A percentile compares a stretch with the other conserved stretches of the same genome.
Conservation (phyloP, 2,329 filamentous ascomycete species). For the Paraphoma sp. region DNA sequence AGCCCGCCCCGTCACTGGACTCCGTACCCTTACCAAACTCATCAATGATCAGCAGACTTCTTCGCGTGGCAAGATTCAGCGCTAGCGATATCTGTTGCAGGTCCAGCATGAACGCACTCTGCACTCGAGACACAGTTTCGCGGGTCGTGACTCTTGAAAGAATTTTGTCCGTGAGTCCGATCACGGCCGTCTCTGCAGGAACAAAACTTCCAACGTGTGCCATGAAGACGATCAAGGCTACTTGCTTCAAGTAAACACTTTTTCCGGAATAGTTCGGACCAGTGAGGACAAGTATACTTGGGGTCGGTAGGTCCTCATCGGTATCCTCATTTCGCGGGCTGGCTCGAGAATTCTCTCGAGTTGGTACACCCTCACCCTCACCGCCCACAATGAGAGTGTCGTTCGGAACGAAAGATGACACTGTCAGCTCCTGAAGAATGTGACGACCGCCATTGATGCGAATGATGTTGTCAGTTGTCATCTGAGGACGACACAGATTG, state of each 20-base stretch:
- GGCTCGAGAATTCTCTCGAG: not conserved
- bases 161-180: conserved; percentile 93
- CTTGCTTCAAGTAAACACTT: conserved; percentile 93
- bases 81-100: conserved; percentile 84
- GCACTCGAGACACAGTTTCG: conserved; percentile 68
- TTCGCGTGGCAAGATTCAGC: conserved; percentile 73
- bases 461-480: conserved; percentile 75
- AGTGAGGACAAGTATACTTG: conserved; percentile 81
- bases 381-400: conserved; percentile 74
- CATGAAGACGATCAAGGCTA: conserved; percentile 88
- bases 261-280: conserved; percentile 98
- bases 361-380: conserved; percentile 15
- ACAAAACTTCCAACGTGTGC: conserved; percentile 92
- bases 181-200: conserved; percentile 75
- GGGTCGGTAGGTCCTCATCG: conserved; percentile 40
- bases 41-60: conserved; percentile 86
- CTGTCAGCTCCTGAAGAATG: conserved; percentile 82
- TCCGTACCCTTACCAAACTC: conserved; percentile 83
- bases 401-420: conserved; percentile 83
- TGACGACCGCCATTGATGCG: conserved; percentile 82
- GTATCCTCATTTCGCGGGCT: conserved; percentile 9
- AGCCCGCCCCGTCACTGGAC: conserved; percentile 67
- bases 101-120: conserved; percentile 80
- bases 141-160: conserved; percentile 82
- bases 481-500: conserved; percentile 70